phyloP scores from a whole-genome alignment of 768 basidiomycete species.

The Tricholoma saponaceum region DNA sequence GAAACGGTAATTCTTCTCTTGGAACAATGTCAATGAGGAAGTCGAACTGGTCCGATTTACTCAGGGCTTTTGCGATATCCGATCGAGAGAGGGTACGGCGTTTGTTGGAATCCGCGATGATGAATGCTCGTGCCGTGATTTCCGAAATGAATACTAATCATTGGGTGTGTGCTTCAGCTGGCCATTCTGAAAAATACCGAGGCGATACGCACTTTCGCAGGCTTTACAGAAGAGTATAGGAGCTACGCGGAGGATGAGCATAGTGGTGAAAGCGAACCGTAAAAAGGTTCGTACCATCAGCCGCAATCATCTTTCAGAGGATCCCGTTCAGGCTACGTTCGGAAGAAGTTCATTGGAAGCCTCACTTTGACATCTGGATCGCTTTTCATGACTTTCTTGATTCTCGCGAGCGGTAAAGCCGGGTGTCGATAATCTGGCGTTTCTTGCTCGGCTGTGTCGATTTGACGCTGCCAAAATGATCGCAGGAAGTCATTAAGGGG shows the following conservation, averaged over 20 bases:
- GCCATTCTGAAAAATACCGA: background rate
- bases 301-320: slow-evolving; percentile 85
- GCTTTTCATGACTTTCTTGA: slow-evolving; percentile 99
- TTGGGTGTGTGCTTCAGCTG: background rate
- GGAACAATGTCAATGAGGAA: slow-evolving; percentile 97
- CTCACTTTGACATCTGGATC: slow-evolving; percentile 94
- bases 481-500: slow-evolving; percentile 83
- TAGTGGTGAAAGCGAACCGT: slow-evolving; percentile 11
- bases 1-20: slow-evolving; percentile 60
- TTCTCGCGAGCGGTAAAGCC: slow-evolving; percentile 87
- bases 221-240: slow-evolving; percentile 97
- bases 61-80: slow-evolving; percentile 90
- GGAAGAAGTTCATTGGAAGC: slow-evolving; percentile 9
- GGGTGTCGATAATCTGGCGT: slow-evolving; percentile 86
- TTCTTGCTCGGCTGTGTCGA: slow-evolving; percentile 83
- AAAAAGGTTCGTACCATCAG: slow-evolving; percentile 61
- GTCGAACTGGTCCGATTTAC: slow-evolving; percentile 94
- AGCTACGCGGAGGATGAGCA: slow-evolving; percentile 39
- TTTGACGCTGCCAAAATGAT: slow-evolving; percentile 88
- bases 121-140: slow-evolving; percentile 93
- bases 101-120: slow-evolving; percentile 93
- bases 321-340: background rate
- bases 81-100: slow-evolving; percentile 91
- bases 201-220: slow-evolving; percentile 79
- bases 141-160: slow-evolving; percentile 90